Base-by-base conservation (phyloP, 306 rosid genomes). In the Luffa aegyptiaca region DNA sequence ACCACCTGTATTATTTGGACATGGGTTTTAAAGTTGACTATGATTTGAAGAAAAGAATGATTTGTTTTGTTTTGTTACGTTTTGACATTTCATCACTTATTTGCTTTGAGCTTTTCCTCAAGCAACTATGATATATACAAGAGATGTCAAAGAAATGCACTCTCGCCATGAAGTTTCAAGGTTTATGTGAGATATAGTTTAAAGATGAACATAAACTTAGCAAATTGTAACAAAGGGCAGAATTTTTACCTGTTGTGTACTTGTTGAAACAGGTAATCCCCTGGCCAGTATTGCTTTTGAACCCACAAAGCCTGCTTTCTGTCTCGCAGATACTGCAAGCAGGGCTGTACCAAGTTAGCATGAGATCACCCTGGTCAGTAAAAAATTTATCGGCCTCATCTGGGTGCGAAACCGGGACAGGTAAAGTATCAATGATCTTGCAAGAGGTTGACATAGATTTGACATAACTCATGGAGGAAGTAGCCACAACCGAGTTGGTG, bases 301-400 rank as follows among this genome's bases (percentile, higher is more conserved):
- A 84, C 56, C 92, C 87, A 56, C 97, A 93, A 48, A 71, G 20
- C 12, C 80, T 82, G 13, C 87, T 88, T 61, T 83, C 63, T 31
- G 57, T 35, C 83, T 93, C 93, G 14, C 97, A 93, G 21, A 8
- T 49, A 74, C 82, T 75, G 72, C 97, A 93, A 49, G 82, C 82
- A 6, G 96, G 97, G 14, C 21, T 20, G 39, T 80, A 26, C 97
- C 97, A 91, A 37, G 84, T 80, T 78, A 90, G 72, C 11, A 3
- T 55, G 61, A 93, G 87, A 84, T 89, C 90, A 8, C 64, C 66
- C 16, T 89, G 86, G 56, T 83, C 78, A 45, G 81, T 82, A 39
- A 75, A 57, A 81, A 74, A 58, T 31, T 78, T 86, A 10, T 81
- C 76, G n/a, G 44, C 62, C 26, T 20, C 41, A 49, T 72, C 77